phyloP scores from a whole-genome alignment of 2,329 filamentous ascomycete species.

The Diaporthe humulicola region DNA sequence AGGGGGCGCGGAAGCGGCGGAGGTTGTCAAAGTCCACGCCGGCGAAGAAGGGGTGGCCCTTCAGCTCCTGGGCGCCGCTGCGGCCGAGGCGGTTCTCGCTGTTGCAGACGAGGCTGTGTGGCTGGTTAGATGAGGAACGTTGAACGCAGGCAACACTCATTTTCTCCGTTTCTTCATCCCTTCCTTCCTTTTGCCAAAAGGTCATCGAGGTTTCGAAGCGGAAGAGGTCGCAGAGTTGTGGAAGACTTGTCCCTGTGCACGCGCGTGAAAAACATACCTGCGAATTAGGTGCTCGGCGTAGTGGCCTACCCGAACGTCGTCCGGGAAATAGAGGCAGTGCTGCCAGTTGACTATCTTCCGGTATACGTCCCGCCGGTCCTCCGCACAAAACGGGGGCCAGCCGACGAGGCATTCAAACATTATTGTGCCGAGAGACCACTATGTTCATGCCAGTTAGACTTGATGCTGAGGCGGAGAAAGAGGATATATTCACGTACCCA shows the following conservation, averaged over 20 bases:
- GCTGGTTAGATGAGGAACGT: neutral
- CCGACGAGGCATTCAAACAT: constrained; percentile 89
- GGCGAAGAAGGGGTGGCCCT: constrained; percentile 81
- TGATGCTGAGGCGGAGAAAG: neutral
- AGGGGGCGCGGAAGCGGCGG: constrained; percentile 79
- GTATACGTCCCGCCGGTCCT: constrained; percentile 83
- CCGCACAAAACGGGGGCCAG: constrained; percentile 86
- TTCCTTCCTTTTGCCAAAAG: no score
- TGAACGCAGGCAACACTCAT: neutral
- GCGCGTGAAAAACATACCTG: constrained; percentile 61
- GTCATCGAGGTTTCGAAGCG: neutral
- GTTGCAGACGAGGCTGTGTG: constrained; percentile 75
- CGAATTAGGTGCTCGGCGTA: constrained; percentile 80
- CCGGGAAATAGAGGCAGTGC: constrained; percentile 80
- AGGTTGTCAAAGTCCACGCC: constrained; percentile 81
- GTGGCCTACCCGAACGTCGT: constrained; percentile 76
- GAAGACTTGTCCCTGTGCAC: neutral
- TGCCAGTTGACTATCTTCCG: constrained; percentile 86
- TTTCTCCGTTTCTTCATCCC: no score
- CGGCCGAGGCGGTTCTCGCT: constrained; percentile 78
- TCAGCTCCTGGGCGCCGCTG: constrained; percentile 78
- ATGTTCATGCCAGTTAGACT: neutral
- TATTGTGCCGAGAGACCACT: constrained; percentile 85
- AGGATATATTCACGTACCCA: constrained; percentile 54
- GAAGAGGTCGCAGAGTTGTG: neutral